These are phyloP conservation scores for Mycosphaerella sp. DNA, from an alignment of 2,329 filamentous ascomycete genomes.

Conservation along the genomic window DNA sequence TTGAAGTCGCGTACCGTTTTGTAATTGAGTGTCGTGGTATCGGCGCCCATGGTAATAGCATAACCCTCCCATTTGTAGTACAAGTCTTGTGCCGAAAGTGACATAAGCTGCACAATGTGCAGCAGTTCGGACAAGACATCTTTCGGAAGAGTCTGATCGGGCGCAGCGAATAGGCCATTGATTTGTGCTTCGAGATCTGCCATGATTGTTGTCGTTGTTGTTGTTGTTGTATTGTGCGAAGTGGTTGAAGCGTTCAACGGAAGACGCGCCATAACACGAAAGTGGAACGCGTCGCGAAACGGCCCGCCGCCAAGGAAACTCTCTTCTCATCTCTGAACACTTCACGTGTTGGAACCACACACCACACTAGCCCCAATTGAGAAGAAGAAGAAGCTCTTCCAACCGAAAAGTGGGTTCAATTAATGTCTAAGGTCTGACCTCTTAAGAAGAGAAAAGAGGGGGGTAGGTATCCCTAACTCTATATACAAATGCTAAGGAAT, in stretches of 20 bases:
- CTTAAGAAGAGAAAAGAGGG: too few species aligned
- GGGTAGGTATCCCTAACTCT: too few species aligned
- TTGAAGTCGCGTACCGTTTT: slow-evolving; percentile 72
- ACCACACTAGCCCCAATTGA: too few species aligned
- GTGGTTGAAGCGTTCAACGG: not conserved
- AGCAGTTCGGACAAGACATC: slow-evolving; percentile 76
- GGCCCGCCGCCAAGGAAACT: not conserved
- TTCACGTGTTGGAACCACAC: too few species aligned
- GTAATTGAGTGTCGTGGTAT: slow-evolving; percentile 65
- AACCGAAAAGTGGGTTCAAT: too few species aligned
- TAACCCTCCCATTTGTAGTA: slow-evolving; percentile 99
- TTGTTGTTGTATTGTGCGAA: not conserved
- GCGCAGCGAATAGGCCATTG: slow-evolving; percentile 53
- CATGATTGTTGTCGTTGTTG: slow-evolving; percentile 35
- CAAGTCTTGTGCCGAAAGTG: slow-evolving; percentile 73
- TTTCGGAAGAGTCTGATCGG: slow-evolving; percentile 52
- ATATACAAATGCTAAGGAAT: too few species aligned
- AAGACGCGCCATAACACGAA: not conserved
- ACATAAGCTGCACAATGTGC: slow-evolving; percentile 79
- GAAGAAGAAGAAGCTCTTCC: too few species aligned
- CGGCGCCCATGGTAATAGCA: slow-evolving; percentile 84
- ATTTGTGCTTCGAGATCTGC: slow-evolving; percentile 48
- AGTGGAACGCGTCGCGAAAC: not conserved
- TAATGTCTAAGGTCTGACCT: too few species aligned
- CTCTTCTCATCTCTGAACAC: not conserved